These are phyloP conservation scores for Phanerodontia chrysosporium DNA, from an alignment of 768 basidiomycete genomes.

Conservation along the genomic window DNA sequence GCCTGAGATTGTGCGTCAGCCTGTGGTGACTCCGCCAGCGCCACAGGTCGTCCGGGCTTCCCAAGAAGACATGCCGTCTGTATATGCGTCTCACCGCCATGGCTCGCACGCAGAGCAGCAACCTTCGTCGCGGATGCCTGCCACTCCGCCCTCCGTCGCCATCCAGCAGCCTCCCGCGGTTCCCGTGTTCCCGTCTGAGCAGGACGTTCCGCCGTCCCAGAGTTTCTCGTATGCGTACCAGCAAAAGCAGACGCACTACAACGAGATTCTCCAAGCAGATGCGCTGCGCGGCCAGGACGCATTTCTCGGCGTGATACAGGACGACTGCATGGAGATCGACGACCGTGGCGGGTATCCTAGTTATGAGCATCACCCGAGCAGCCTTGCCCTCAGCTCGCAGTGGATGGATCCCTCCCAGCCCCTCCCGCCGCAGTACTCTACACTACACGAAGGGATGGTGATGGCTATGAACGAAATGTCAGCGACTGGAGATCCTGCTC, in stretches of 20 bases:
- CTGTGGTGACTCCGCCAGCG: too few species aligned
- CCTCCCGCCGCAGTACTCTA: background rate
- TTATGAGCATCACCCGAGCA: too few species aligned
- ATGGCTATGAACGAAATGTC: too few species aligned
- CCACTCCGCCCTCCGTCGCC: too few species aligned
- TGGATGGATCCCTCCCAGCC: background rate
- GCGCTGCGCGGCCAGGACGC: slow-evolving; percentile 1
- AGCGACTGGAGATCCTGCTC: background rate
- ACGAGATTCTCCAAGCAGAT: background rate
- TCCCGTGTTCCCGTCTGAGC: background rate
- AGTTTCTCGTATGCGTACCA: background rate
- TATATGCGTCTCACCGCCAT: too few species aligned
- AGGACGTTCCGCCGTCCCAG: background rate
- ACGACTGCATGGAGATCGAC: background rate
- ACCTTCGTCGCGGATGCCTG: too few species aligned
- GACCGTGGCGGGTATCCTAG: background rate
- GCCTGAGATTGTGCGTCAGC: background rate
- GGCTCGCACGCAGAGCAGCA: too few species aligned
- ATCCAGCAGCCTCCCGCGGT: too few species aligned
- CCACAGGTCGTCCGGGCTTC: background rate
- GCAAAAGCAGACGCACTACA: background rate
- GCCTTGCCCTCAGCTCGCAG: background rate
- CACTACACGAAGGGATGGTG: background rate
- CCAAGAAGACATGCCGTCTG: too few species aligned
- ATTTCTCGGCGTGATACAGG: background rate